Percentiles rank a stretch among this genome's conserved stretches.
These are phyloP conservation scores for Cercospora beticola DNA, from an alignment of 2,329 filamentous ascomycete species.

Conservation along the genomic window DNA sequence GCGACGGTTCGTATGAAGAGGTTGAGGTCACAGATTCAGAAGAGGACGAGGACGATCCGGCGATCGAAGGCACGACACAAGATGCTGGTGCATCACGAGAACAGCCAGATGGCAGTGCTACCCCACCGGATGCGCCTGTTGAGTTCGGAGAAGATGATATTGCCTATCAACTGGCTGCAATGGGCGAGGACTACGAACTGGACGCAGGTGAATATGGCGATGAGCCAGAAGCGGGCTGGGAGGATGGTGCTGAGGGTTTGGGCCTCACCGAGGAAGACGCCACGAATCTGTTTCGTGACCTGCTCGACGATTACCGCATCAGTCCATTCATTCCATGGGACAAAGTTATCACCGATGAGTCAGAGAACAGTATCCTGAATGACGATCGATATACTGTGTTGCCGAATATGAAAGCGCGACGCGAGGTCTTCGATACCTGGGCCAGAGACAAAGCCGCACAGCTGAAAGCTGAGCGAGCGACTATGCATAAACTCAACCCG, in stretches of 20 bases:
- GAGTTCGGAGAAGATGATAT: conserved; percentile 96
- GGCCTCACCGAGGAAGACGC: conserved; percentile 74
- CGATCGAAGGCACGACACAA: conserved; percentile 39
- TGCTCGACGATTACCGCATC: conserved; percentile 78
- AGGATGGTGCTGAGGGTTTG: conserved; percentile 70
- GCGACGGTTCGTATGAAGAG: conserved; percentile 71
- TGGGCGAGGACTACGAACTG: conserved; percentile 81
- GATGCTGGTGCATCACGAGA: conserved; percentile 56
- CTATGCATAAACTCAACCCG: conserved; percentile 78
- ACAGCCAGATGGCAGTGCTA: conserved; percentile 41
- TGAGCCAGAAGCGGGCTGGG: conserved; percentile 56
- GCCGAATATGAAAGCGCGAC: conserved; percentile 74
- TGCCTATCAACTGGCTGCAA: conserved; percentile 82
- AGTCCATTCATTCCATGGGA: conserved; percentile 93
- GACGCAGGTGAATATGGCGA: conserved; percentile 76
- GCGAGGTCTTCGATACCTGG: conserved; percentile 84
- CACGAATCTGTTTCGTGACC: conserved; percentile 74
- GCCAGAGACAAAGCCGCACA: conserved; percentile 70
- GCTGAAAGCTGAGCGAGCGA: conserved; percentile 69
- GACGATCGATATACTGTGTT: conserved; percentile 85
- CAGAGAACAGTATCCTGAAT: conserved; percentile 73
- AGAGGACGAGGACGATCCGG: conserved; percentile 42
- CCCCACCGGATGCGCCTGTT: conserved; percentile 60
- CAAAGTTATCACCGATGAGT: conserved; percentile 66
- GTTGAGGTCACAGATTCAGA: conserved; percentile 67